Percentiles rank a stretch among this genome's conserved stretches.
Conservation (phyloP, 1,284 basidiomycete species). For the Malassezia equina region DNA sequence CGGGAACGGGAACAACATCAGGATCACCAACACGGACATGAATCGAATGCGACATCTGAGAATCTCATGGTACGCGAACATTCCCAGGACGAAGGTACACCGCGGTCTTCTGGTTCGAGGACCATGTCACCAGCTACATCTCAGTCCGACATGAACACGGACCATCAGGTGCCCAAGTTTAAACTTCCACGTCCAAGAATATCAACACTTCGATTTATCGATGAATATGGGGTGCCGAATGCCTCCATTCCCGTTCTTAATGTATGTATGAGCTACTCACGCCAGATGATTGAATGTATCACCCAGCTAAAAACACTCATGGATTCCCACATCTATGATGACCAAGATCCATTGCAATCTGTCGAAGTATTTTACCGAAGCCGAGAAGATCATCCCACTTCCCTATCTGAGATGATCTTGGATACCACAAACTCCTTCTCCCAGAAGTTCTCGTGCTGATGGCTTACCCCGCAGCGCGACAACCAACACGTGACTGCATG, state of each 20-base stretch:
- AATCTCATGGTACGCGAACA: background rate
- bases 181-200: background rate
- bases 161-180: background rate
- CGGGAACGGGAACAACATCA: background rate
- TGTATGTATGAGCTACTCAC: background rate
- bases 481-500: background rate
- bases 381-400: background rate
- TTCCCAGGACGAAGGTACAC: background rate
- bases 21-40: background rate
- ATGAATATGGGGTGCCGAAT: background rate
- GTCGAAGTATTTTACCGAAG: background rate
- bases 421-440: background rate
- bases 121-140: background rate
- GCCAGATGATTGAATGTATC: conserved; percentile 1
- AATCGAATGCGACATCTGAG: background rate
- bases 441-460: background rate
- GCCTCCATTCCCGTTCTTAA: background rate
- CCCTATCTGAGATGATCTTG: background rate
- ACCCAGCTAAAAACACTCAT: background rate
- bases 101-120: background rate
- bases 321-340: background rate
- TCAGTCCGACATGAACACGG: background rate
- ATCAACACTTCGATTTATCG: background rate
- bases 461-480: background rate
- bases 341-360: background rate